Percentiles rank a stretch among this genome's conserved stretches.
Conservation (phyloP, 2,329 filamentous ascomycete species). For the Sporothrix brasiliensis region DNA sequence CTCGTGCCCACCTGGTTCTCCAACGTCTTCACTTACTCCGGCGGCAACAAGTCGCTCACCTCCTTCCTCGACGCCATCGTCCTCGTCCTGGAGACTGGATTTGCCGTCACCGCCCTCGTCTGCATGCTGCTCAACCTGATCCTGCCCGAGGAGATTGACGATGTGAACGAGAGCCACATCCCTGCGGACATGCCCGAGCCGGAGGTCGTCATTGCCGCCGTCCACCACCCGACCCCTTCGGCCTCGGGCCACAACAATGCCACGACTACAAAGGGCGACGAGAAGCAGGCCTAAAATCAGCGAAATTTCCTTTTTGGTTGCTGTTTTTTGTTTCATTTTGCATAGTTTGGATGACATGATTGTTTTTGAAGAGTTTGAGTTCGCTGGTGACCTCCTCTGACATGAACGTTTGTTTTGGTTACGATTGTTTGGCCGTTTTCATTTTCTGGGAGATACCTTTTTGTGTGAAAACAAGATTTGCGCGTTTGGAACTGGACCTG, state of each 20-base stretch:
- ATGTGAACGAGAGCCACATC: conserved; percentile 53
- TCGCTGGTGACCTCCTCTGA: conserved; percentile 24
- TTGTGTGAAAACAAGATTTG: conserved; percentile 17
- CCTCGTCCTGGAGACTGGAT: conserved; percentile 74
- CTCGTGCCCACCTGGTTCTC: conserved; percentile 68
- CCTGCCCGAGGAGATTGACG: conserved; percentile 75
- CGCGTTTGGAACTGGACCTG: neutral
- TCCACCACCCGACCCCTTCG: neutral
- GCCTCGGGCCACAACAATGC: neutral
- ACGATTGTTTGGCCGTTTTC: neutral
- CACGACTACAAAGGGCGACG: neutral
- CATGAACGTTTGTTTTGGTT: neutral
- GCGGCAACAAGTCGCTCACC: conserved; percentile 65
- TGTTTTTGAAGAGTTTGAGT: neutral
- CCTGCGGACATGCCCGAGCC: conserved; percentile 31
- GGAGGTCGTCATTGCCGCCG: neutral
- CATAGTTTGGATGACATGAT: conserved; percentile 14
- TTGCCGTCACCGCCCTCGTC: conserved; percentile 73
- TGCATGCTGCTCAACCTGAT: conserved; percentile 73
- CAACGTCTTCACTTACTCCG: conserved; percentile 72
- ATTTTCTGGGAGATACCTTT: conserved; percentile 20
- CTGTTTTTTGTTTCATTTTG: neutral
- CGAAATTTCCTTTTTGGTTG: neutral
- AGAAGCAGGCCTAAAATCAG: conserved; percentile 7
- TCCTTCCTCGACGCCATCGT: conserved; percentile 77